phyloP scores from a whole-genome alignment of 2,329 filamentous ascomycete species.

The Ascocoryne sarcoides region DNA sequence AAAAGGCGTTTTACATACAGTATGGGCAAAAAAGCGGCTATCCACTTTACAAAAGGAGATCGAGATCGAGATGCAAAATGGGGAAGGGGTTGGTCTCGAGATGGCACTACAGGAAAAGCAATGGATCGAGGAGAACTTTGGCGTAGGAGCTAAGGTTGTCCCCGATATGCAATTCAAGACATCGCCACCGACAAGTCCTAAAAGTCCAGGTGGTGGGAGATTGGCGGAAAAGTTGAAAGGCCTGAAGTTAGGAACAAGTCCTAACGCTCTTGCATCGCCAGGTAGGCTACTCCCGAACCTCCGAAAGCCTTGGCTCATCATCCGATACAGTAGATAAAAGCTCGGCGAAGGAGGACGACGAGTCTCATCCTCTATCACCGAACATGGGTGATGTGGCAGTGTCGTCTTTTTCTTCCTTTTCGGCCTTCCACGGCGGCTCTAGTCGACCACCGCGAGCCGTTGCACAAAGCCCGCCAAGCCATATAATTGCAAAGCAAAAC shows the following conservation, averaged over 20 bases:
- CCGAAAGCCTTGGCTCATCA: slow-evolving; percentile 3
- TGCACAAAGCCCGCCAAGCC: slow-evolving; percentile 21
- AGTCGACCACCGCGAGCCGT: slow-evolving; percentile 35
- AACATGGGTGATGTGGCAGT: slow-evolving; percentile 55
- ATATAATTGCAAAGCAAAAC: slow-evolving; percentile 20
- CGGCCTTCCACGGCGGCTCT: slow-evolving; percentile 32
- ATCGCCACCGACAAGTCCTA: slow-evolving; percentile 45
- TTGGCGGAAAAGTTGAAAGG: slow-evolving; percentile 74
- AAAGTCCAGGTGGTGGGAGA: slow-evolving; percentile 55
- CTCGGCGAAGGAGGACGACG: slow-evolving; percentile 1
- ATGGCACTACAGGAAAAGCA: slow-evolving; percentile 78
- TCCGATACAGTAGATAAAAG: neutral
- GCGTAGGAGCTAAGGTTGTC: slow-evolving; percentile 19
- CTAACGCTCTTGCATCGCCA: slow-evolving; percentile 50
- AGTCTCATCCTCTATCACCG: slow-evolving; percentile 42
- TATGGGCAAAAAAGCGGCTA: slow-evolving; percentile 80
- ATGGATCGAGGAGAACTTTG: slow-evolving; percentile 78
- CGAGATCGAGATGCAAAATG: slow-evolving; percentile 63
- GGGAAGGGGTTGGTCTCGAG: slow-evolving; percentile 72
- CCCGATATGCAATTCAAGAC: slow-evolving; percentile 26
- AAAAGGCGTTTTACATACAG: slow-evolving; percentile 72
- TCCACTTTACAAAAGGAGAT: slow-evolving; percentile 71
- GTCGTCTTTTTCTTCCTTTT: slow-evolving; percentile 50
- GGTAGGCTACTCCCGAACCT: slow-evolving; percentile 34
- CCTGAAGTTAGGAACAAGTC: slow-evolving; percentile 66